Evolutionary conservation across 1,284 basidiomycete species (phyloP).

Genomic region (Ganoderma leucocontextum): DNA sequence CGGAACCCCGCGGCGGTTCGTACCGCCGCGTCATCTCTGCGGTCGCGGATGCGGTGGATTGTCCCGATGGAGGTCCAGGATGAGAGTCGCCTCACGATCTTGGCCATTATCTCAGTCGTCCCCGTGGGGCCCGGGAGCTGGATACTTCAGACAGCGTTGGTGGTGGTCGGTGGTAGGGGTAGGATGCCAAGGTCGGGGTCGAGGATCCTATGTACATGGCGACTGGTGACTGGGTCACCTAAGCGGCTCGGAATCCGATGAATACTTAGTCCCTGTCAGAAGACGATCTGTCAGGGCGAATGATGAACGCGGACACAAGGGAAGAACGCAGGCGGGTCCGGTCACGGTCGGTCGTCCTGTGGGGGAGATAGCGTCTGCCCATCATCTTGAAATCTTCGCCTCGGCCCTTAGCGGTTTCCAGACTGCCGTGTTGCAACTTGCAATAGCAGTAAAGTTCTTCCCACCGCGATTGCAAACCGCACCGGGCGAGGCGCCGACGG

Average conservation of each 20-base stretch:
- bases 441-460: not conserved
- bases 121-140: not conserved
- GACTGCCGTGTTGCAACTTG: not conserved
- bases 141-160: not conserved
- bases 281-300: not conserved
- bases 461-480: not conserved
- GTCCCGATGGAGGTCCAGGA: conserved; percentile 4
- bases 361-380: not conserved
- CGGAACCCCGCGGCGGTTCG: conserved; percentile 2
- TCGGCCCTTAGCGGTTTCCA: not conserved
- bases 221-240: not conserved
- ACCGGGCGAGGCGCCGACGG: not conserved
- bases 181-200: not conserved
- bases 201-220: not conserved
- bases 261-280: not conserved
- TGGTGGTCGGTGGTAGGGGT: not conserved
- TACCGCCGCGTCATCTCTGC: not conserved
- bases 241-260: conserved; percentile 4
- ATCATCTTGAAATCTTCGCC: not conserved
- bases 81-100: conserved; percentile 10
- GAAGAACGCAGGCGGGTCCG: not conserved
- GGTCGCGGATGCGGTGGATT: not conserved
- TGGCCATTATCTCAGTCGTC: conserved; percentile 2
- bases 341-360: not conserved
- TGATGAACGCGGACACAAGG: conserved; percentile 4